Evolutionary conservation across 2,329 filamentous ascomycete genomes (phyloP).

Genomic region (Aspergillus viridinutans): DNA sequence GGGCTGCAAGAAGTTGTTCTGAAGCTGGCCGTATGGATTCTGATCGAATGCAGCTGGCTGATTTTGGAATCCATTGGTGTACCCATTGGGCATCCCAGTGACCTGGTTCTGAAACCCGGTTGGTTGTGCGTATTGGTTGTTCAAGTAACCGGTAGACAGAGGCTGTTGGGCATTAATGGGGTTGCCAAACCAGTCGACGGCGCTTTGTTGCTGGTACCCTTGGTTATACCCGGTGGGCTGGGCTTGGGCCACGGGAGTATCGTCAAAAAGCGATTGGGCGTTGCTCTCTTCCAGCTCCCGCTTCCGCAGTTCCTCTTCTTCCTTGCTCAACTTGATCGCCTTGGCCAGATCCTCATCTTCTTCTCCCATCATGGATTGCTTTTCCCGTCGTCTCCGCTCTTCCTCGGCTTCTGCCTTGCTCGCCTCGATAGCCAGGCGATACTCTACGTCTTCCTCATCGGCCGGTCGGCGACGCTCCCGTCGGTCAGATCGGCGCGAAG

Average conservation of each 20-base stretch:
- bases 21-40: slow-evolving; percentile 39
- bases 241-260: slow-evolving; percentile 64
- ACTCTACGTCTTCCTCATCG: slow-evolving; percentile 87
- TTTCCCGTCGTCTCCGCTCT: slow-evolving; percentile 68
- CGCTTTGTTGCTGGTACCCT: slow-evolving; percentile 93
- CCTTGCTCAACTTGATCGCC: slow-evolving; percentile 90
- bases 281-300: slow-evolving; percentile 84
- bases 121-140: slow-evolving; percentile 68
- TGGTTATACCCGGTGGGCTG: slow-evolving; percentile 91
- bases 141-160: slow-evolving; percentile 64
- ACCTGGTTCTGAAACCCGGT: slow-evolving; percentile 64
- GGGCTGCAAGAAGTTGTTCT: slow-evolving; percentile 45
- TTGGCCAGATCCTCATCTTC: slow-evolving; percentile 89
- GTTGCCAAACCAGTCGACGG: slow-evolving; percentile 97
- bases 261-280: slow-evolving; percentile 82
- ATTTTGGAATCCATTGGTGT: slow-evolving; percentile 62
- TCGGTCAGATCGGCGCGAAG: slow-evolving; percentile 37
- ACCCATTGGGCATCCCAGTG: slow-evolving; percentile 67
- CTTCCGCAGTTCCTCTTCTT: slow-evolving; percentile 79
- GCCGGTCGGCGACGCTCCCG: slow-evolving; percentile 49
- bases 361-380: slow-evolving; percentile 55
- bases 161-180: slow-evolving; percentile 74
- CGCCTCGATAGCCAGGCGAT: slow-evolving; percentile 84
- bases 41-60: slow-evolving; percentile 69
- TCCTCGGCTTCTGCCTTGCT: slow-evolving; percentile 95